Evolutionary conservation across 352 stramenopile genomes (phyloP), one percentile per base, ranked within the genome.

Genomic region (Phytophthora boehmeriae): DNA sequence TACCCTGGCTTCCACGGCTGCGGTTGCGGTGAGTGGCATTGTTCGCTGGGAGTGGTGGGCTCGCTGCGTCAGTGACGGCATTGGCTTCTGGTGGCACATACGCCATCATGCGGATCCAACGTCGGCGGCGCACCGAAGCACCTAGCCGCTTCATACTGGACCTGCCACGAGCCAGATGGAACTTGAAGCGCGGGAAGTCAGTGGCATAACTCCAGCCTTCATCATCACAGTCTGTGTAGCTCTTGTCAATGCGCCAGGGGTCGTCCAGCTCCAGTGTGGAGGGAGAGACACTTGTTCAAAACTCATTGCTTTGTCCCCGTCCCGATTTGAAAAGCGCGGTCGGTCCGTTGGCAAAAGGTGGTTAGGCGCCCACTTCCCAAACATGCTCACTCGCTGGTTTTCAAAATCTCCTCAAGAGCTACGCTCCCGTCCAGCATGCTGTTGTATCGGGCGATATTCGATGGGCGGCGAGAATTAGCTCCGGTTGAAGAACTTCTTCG

Each of bases 351-450:
- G 86, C 19, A 93, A 70, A 53, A 95, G 59, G 42, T 95, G 85
- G 58, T 93, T 93, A 4, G 86, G 86, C 0, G 82, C 86, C 86
- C 86, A 95, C 45, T 95, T 95, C 28, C 84, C 84, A 73, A 95
- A 95, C 62, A 95, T 88, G 62, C 84, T 92, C 55, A 95, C 76
- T 14, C 86, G 86, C 63, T 95, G 86, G 63, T 95, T 95, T 95
- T 84, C 65, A 95, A 95, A 63, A 95, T 92, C 68, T 95, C 86
- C 61, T 95, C 86, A 17, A 95, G 68, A 8, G 76, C 86, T 3
- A 95, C 83, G 34, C 82, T 91, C 54, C 78, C 80, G 61, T 92
- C 78, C 9, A 90, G 49, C 2, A 79, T 89, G 48, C 80, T 89
- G 58, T 90, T 90, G 52, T 88, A 83, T 5, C 80, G 71, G 30